phyloP scores from a whole-genome alignment of 352 stramenopile species.

The Elongisporangium senticosum region DNA sequence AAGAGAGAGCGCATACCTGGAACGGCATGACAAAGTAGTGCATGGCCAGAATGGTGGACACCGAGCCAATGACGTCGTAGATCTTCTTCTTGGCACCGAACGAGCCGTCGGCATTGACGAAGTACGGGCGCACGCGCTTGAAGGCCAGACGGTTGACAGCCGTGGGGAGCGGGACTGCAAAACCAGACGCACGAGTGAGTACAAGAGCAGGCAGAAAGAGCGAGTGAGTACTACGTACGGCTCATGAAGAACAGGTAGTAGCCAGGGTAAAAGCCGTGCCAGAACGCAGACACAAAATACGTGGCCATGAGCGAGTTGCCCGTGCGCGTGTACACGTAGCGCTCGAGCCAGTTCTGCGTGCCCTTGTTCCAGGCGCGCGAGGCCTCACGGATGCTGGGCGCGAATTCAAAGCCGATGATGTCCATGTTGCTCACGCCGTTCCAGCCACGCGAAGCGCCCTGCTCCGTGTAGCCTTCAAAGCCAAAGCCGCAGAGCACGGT shows the following conservation, averaged over 20 bases:
- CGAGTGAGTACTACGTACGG: constrained; percentile 16
- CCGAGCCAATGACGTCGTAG: constrained; percentile 49
- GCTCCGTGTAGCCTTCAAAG: constrained; percentile 93
- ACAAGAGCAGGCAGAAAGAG: background rate
- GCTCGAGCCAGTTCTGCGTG: constrained; percentile 92
- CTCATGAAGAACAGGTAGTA: constrained; percentile 96
- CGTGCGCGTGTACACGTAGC: constrained; percentile 94
- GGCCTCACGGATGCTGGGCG: constrained; percentile 84
- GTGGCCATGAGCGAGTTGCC: constrained; percentile 87
- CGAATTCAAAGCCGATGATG: constrained; percentile 93
- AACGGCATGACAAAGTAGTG: constrained; percentile 76
- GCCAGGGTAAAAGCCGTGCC: constrained; percentile 96
- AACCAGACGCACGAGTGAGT: constrained; percentile 3
- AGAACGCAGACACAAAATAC: constrained; percentile 93
- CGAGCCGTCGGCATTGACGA: constrained; percentile 54
- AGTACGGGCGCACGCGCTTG: constrained; percentile 60
- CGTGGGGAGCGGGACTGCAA: constrained; percentile 52
- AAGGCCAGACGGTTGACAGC: constrained; percentile 60
- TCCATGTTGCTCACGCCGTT: constrained; percentile 95
- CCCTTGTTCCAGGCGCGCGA: constrained; percentile 96
- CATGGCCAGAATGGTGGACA: constrained; percentile 43
- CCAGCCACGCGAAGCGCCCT: constrained; percentile 88
- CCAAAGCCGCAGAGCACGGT: constrained; percentile 84
- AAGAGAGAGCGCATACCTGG: constrained; percentile 20
- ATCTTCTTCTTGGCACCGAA: constrained; percentile 44